A percentile compares a stretch with the other conserved stretches of the same genome.
These are phyloP conservation scores for Chionographis japonica DNA, from an alignment of 106 monocot species.

Conservation along the genomic window DNA sequence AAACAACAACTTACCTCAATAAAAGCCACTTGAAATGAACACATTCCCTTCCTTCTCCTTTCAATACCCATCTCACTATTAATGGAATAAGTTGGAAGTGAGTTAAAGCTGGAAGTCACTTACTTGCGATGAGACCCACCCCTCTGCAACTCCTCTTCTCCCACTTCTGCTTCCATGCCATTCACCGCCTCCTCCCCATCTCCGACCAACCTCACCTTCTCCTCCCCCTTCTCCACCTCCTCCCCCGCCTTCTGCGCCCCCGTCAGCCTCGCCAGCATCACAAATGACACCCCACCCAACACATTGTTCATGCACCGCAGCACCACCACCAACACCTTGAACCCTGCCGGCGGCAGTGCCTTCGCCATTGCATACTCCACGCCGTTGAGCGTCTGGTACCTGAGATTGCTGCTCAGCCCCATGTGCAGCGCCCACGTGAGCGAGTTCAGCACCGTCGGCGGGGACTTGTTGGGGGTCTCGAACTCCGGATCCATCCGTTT, in stretches of 20 bases:
- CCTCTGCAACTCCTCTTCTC: constrained; percentile 7
- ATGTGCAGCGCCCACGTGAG: constrained; percentile 63
- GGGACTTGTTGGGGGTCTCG: constrained; percentile 60
- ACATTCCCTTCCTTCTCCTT: too few species aligned
- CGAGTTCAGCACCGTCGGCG: constrained; percentile 65
- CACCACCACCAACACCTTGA: constrained; percentile 54
- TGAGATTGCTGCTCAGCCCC: constrained; percentile 67
- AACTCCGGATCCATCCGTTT: constrained; percentile 71
- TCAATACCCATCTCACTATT: too few species aligned
- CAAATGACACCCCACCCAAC: constrained; percentile 61
- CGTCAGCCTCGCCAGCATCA: constrained; percentile 51
- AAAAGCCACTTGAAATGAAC: too few species aligned
- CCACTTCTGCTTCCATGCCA: too few species aligned
- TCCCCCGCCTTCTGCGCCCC: constrained; percentile 50
- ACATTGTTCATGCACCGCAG: constrained; percentile 66
- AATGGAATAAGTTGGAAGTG: too few species aligned
- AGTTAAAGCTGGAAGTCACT: constrained; percentile 3
- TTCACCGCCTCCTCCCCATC: constrained; percentile 4
- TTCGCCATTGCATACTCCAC: constrained; percentile 52
- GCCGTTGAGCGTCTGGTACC: constrained; percentile 74
- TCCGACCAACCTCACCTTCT: constrained; percentile 23
- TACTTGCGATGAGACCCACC: constrained; percentile 9
- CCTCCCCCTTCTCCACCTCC: constrained; percentile 1
- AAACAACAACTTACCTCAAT: too few species aligned
- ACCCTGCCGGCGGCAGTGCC: constrained; percentile 31